These are phyloP conservation scores for Alternaria tenuissima DNA, from an alignment of 2,329 filamentous ascomycete genomes.

Conservation along the genomic window DNA sequence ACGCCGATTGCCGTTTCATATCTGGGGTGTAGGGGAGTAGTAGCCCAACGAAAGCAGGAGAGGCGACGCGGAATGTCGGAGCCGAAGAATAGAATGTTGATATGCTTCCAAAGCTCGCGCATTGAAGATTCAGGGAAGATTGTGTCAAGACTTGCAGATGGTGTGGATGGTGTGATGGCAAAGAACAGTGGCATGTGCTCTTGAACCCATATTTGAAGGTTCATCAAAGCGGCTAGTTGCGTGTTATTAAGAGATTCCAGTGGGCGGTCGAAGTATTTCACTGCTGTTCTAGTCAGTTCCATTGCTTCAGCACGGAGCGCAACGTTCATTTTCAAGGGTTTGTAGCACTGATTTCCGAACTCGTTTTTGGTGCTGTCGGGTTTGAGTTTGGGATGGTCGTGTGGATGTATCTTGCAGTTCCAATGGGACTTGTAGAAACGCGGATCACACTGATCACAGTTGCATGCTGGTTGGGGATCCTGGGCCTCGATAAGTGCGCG, in stretches of 20 bases:
- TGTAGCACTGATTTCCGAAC: background rate
- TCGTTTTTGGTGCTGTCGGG: conserved; percentile 13
- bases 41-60: background rate
- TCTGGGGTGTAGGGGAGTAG: background rate
- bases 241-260: background rate
- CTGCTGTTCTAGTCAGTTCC: background rate
- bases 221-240: background rate
- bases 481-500: background rate
- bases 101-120: background rate
- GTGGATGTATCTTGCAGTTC: background rate
- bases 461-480: background rate
- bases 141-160: background rate
- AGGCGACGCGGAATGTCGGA: background rate
- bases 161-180: background rate
- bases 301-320: background rate
- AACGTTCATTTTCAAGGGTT: background rate
- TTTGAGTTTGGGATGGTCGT: background rate
- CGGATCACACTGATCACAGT: background rate
- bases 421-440: background rate
- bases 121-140: background rate
- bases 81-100: conserved; percentile 5
- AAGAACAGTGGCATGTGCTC: background rate
- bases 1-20: background rate
- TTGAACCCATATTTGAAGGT: background rate
- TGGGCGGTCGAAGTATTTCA: background rate